Base-by-base conservation (phyloP, 306 rosid genomes). In the Cajanus cajan region DNA sequence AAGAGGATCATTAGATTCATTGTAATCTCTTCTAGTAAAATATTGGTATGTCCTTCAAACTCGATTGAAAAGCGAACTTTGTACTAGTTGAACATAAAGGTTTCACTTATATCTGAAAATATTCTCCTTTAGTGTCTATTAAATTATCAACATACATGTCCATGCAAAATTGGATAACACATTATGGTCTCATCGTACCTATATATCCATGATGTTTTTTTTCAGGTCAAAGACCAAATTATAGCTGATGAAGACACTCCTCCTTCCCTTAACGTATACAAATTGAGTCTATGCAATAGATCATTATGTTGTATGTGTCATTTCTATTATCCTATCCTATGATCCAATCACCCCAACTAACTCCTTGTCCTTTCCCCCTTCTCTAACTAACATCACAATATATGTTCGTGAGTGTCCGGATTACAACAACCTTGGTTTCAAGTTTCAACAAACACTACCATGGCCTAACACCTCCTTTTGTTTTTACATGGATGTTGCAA, bases 291-390 rank as follows among this genome's bases (percentile, higher is more conserved):
- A 18, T 64, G 71, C 31, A 65, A 65, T 40, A 65, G 16, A 65
- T 18, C 7, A 51, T 39, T 14, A 65, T 65, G 71, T 31, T 18
- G 45, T 11, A 39, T 65, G 51, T 65, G 31, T 12, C 15, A 37
- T 36, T 33, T 64, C 48, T 64, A 18, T 37, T 37, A 36, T 72
- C 92, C n/a, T 22, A 57, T 58, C 37, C 65, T 58, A 14, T 59
- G 66, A 59, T 28, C 4, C 66, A 12, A 12, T 11, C 37, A 55
- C 36, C 63, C 63, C 34, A 55, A 21, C 37, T 57, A 57, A 57
- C 64, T 0, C 64, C 37, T 57, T 15, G 0, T 55, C 14, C 63
- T 25, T 22, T 9, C 14, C 34, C 34, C 61, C 13, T 3, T 25
- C 37, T 25, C 40, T 28, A 59, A 58, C 39, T 5, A 58, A 28